Conservation (phyloP, 768 basidiomycete genomes). For the Phanerochaete sordida region DNA sequence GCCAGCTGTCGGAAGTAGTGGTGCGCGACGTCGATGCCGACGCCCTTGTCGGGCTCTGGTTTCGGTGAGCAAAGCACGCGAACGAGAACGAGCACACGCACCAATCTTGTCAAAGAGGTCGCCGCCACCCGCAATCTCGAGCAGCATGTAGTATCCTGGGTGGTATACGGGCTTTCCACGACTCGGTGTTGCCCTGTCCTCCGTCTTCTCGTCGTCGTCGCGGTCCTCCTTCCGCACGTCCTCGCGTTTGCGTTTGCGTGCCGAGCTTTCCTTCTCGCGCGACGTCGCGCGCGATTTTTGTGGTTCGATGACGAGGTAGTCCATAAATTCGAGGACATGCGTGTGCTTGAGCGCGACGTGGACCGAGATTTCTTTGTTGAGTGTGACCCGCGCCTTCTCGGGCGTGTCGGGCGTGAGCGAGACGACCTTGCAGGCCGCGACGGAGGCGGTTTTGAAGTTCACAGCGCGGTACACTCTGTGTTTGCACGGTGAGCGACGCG, state of each 20-base stretch:
- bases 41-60: slow-evolving; percentile 87
- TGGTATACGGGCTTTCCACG: slow-evolving; percentile 39
- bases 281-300: slow-evolving; percentile 11
- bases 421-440: slow-evolving; percentile 89
- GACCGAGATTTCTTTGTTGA: slow-evolving; percentile 92
- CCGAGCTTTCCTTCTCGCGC: slow-evolving; percentile 11
- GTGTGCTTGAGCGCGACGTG: slow-evolving; percentile 76
- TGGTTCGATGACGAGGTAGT: slow-evolving; percentile 69
- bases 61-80: not conserved
- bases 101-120: slow-evolving; percentile 99
- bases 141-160: slow-evolving; percentile 86
- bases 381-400: slow-evolving; percentile 66
- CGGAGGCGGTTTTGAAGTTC: slow-evolving; percentile 56
- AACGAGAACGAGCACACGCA: slow-evolving; percentile 33
- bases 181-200: slow-evolving; percentile 21
- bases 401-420: slow-evolving; percentile 59
- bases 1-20: slow-evolving; percentile 86
- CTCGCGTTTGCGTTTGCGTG: slow-evolving; percentile 12
- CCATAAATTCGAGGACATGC: slow-evolving; percentile 82
- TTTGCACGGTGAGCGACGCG: not conserved
- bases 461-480: slow-evolving; percentile 81
- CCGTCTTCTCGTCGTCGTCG: not conserved
- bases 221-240: not conserved
- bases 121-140: slow-evolving; percentile 91
- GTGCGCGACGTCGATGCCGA: slow-evolving; percentile 84